Percentiles rank a stretch among this genome's conserved stretches.
phyloP scores from a whole-genome alignment of 1,284 basidiomycete genomes.

The Fomitopsis schrenkii region DNA sequence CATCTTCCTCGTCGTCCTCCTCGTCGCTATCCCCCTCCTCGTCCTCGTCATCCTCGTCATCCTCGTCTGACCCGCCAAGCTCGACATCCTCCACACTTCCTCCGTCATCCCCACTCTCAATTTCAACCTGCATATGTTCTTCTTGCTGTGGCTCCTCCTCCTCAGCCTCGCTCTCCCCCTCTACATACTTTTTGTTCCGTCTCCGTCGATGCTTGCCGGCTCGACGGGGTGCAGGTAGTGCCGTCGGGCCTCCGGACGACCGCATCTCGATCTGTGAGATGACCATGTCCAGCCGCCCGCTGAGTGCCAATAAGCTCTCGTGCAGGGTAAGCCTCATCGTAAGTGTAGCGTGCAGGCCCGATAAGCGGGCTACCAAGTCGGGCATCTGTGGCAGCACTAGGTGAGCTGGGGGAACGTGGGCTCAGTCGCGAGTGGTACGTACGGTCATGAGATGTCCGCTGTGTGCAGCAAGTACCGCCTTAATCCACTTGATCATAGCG shows the following conservation, averaged over 20 bases:
- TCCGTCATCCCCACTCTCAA: slow-evolving; percentile 59
- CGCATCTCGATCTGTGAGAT: slow-evolving; percentile 91
- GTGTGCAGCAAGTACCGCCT: slow-evolving; percentile 83
- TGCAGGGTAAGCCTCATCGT: slow-evolving; percentile 80
- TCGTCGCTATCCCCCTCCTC: slow-evolving; percentile 52
- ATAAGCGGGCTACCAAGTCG: slow-evolving; percentile 79
- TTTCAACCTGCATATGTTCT: slow-evolving; percentile 60
- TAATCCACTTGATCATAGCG: slow-evolving; percentile 86
- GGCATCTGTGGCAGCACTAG: slow-evolving; percentile 61
- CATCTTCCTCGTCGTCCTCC: slow-evolving; percentile 49
- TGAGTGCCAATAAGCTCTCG: slow-evolving; percentile 81
- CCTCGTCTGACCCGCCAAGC: slow-evolving; percentile 70
- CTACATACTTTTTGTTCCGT: slow-evolving; percentile 58
- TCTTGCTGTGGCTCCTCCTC: slow-evolving; percentile 39
- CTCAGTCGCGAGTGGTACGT: slow-evolving; percentile 25
- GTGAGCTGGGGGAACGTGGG: slow-evolving; percentile 12
- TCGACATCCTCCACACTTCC: slow-evolving; percentile 75
- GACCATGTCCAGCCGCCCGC: slow-evolving; percentile 90
- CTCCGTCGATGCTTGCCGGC: slow-evolving; percentile 25
- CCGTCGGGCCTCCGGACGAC: slow-evolving; percentile 57
- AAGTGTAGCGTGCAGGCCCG: slow-evolving; percentile 82
- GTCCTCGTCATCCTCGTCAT: slow-evolving; percentile 45
- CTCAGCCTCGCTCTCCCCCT: slow-evolving; percentile 73
- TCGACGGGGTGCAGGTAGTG: slow-evolving; percentile 40
- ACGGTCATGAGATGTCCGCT: slow-evolving; percentile 95